These are phyloP conservation scores for Sonneratia alba DNA, from an alignment of 345 rosid genomes.

Conservation along the genomic window DNA sequence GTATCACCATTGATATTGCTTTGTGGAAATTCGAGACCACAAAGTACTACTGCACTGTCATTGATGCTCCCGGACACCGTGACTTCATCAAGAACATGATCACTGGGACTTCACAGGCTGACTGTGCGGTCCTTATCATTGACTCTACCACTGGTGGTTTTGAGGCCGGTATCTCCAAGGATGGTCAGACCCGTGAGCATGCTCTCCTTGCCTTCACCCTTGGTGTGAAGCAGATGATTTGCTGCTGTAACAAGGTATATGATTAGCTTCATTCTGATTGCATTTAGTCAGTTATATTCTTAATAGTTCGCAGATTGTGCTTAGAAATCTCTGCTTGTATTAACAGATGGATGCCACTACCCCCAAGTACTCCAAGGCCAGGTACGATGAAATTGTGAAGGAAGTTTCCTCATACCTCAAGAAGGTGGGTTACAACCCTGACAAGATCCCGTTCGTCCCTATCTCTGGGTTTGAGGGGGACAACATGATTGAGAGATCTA, in stretches of 20 bases:
- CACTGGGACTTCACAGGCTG: neutral
- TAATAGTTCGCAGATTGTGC: neutral
- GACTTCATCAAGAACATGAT: constrained; percentile 6
- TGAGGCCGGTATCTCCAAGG: constrained; percentile 4
- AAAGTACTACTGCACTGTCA: constrained; percentile 3
- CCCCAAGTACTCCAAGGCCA: constrained; percentile 5
- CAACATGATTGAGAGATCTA: constrained; percentile 4
- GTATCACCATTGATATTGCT: constrained; percentile 17
- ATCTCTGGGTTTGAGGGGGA: constrained; percentile 1
- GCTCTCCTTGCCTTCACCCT: constrained; percentile 1
- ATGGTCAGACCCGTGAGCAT: constrained; percentile 1
- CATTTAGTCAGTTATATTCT: neutral
- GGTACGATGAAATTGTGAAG: constrained; percentile 2
- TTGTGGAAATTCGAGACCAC: constrained; percentile 1
- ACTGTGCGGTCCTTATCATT: neutral
- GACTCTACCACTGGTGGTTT: constrained; percentile 2
- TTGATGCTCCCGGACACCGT: constrained; percentile 4
- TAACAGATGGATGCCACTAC: constrained; percentile 1
- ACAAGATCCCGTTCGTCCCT: neutral
- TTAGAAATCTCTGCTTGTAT: neutral
- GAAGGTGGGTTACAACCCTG: constrained; percentile 2
- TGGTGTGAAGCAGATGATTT: constrained; percentile 1
- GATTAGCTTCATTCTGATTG: neutral
- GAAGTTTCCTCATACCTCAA: neutral
- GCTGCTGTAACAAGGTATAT: constrained; percentile 2